A percentile compares a stretch with the other conserved stretches of the same genome.
Conservation (phyloP, 2,329 filamentous ascomycete genomes). For the Fusarium duplospermum region DNA sequence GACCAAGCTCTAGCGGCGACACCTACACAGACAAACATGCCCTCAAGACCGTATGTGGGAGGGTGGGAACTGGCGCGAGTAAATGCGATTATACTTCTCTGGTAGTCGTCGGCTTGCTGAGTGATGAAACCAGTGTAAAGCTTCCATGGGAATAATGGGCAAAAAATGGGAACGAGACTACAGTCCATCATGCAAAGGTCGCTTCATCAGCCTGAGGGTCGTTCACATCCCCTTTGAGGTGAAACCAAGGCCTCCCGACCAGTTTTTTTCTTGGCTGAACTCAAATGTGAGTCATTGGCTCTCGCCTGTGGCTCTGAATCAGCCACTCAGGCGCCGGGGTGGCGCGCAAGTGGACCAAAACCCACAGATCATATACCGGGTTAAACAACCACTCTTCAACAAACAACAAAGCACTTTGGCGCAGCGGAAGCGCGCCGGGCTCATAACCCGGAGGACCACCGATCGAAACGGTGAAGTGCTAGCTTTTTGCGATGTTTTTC, state of each 20-base stretch:
- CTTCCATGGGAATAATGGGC: neutral
- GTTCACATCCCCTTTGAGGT: neutral
- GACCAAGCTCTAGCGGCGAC: neutral
- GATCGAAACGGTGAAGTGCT: neutral
- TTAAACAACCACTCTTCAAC: neutral
- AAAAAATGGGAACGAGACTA: neutral
- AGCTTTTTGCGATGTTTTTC: neutral
- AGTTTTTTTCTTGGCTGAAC: neutral
- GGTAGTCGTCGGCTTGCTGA: neutral
- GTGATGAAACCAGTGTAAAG: neutral
- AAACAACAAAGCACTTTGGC: neutral
- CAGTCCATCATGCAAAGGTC: neutral
- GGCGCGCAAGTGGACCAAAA: neutral
- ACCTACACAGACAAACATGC: neutral
- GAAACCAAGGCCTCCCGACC: neutral
- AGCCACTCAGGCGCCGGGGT: neutral
- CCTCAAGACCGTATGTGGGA: neutral
- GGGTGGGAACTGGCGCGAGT: neutral
- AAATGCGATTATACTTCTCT: neutral
- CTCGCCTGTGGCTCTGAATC: neutral
- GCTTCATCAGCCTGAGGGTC: neutral
- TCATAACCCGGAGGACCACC: neutral
- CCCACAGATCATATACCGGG: too few relatives aligned
- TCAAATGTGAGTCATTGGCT: neutral
- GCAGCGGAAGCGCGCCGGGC: neutral